phyloP scores from a whole-genome alignment of 306 rosid genomes.

The Castanea mollissima region DNA sequence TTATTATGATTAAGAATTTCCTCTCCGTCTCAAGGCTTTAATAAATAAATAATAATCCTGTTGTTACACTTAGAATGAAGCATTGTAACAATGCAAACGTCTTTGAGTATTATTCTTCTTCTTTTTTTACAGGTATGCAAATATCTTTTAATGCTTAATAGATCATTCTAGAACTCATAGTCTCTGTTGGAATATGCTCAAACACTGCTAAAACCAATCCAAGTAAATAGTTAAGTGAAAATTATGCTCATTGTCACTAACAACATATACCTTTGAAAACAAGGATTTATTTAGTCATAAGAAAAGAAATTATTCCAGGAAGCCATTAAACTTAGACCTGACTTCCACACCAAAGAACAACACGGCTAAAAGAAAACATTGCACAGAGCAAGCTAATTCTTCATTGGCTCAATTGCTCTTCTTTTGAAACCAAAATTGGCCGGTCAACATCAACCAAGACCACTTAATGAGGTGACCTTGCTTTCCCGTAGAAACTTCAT shows the following conservation, averaged over 20 bases:
- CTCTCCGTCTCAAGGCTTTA: background rate
- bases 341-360: background rate
- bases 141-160: background rate
- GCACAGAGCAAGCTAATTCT: background rate
- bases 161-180: background rate
- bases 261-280: background rate
- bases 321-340: background rate
- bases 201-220: background rate
- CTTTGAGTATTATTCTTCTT: too few relatives aligned
- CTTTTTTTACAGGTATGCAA: background rate
- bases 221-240: background rate
- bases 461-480: background rate
- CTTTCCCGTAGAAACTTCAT: background rate
- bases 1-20: background rate
- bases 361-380: background rate
- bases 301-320: background rate
- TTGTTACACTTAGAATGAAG: background rate
- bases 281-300: background rate
- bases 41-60: background rate
- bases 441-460: background rate
- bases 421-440: background rate
- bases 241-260: background rate
- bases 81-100: background rate
- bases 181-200: background rate
- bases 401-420: background rate